Conservation (phyloP, 208 protist species). For the Angomonas ambiguus region DNA sequence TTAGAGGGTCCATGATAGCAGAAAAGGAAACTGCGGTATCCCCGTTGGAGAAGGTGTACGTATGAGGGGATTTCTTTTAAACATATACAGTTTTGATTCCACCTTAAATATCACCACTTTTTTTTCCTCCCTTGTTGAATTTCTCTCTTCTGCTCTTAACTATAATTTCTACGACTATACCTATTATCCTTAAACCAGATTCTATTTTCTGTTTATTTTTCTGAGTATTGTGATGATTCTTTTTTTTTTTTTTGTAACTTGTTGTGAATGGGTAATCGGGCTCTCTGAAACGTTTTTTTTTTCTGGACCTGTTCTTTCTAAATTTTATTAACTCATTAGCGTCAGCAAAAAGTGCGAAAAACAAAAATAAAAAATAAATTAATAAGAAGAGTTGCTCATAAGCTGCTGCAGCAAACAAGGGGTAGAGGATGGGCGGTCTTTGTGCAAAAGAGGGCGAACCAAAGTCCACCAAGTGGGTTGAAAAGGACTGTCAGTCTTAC, state of each 20-base stretch:
- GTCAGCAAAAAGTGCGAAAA: neutral
- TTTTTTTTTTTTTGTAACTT: too few relatives aligned
- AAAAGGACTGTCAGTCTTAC: conserved; percentile 3
- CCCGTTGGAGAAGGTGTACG: conserved; percentile 8
- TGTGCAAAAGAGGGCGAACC: neutral
- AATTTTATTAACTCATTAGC: neutral
- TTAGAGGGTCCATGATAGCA: neutral
- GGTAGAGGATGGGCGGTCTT: neutral
- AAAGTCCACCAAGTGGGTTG: neutral
- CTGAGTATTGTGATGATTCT: too few relatives aligned
- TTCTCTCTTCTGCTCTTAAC: neutral
- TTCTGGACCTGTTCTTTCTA: neutral
- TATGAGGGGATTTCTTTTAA: conserved; percentile 7
- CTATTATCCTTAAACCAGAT: too few relatives aligned
- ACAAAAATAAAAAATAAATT: neutral
- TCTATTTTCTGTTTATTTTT: too few relatives aligned
- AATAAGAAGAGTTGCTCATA: neutral
- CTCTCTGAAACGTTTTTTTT: too few relatives aligned
- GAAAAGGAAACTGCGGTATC: neutral
- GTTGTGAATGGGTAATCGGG: too few relatives aligned
- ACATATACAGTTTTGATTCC: neutral
- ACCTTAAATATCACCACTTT: neutral
- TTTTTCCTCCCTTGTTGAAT: conserved; percentile 9
- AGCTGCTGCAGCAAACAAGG: neutral
- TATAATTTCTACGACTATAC: neutral